Base-by-base conservation (phyloP, 1,139 yeast species). In the Magnusiomyces suaveolens region DNA sequence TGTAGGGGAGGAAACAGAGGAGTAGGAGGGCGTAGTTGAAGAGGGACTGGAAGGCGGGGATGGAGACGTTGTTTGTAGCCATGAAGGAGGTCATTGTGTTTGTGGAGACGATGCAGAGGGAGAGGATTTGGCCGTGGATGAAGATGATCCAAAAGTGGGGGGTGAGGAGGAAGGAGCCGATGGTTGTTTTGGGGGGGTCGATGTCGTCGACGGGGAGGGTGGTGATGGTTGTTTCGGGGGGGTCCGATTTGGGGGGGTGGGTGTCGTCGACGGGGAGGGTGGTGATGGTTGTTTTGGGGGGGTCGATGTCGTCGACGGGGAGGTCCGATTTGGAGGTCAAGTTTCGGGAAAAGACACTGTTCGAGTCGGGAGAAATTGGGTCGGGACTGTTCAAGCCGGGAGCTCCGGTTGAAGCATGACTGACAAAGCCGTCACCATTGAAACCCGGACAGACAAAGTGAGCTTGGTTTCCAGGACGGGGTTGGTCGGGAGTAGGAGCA, bases 41-140 rank as follows among this genome's bases (percentile, higher is more conserved):
- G 58, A 74, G 59, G 41, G 74, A 66, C 63, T 74, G 77, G 60
- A 74, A 70, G 2, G 77, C 75, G 25, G 77, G 77, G 59, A 74
- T 69, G 38, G 71, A 64, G 59, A 67, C 65, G 23, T 73, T 73
- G 18, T 66, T 65, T 50, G 71, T 60, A 43, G 70, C 68, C 64
- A 74, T 57, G 48, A 63, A 71, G 3, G 75, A 68, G 25, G 76
- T 71, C 59, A 74, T 60, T 25, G 76, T 73, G 59, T 74, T 74
- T 36, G 77, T 74, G 43, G 75, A 71, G 16, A 71, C 72, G 50
- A 74, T 65, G 56, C 72, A 64, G 60, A 72, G 60, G 16, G 76
- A 72, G 50, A 74, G 63, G 46, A 73, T 62, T 62, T 74, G 77
- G 49, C 77, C 77, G 46, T 67, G 68, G 39, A 73, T 43, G 46